Evolutionary conservation across 75 land plant species (phyloP), one percentile per base, ranked within the genome.

Genomic region (Ceratopteris richardii): DNA sequence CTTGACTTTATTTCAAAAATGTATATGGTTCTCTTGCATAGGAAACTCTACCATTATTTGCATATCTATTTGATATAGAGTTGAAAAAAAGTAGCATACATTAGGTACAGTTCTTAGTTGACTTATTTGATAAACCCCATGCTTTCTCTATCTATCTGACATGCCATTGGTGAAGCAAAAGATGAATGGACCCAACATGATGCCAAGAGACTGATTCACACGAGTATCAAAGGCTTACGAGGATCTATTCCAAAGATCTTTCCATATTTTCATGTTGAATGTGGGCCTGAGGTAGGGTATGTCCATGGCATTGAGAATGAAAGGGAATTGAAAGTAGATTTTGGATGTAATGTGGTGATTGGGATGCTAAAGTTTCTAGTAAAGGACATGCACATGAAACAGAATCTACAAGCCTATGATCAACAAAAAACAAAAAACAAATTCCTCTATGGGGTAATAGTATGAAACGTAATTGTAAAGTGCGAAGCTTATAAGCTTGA

Each of bases 141-240:
- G 13, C 44, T 28, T 64, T 0, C 41, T 69, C 90, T n/a, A n/a
- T n/a, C n/a, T n/a, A n/a, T n/a, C n/a, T n/a, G n/a, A n/a, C n/a
- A n/a, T n/a, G n/a, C n/a, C 37, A 93, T 93, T 51, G 98, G 89
- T 51, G 98, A 93, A 72, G 98, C 87, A 30, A 90, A 89, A 68
- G 84, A 79, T 37, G 98, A 93, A 53, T 93, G 98, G 98, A 86
- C 87, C 58, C 98, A 93, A 43, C 98, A 93, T 68, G 79, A 88
- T 54, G 84, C 90, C 10, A 93, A 93, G 75, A 93, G 81, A 71
- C 73, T 93, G 11, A 93, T 93, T 42, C 83, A 84, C 22, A 89
- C 98, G 9, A 79, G 83, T 31, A 66, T 50, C 26, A 85, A 86
- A 58, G 91, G 91, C 0, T 54, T 93, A 56, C 81, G 90, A 26